Evolutionary conservation across 441 rosid species (phyloP), one percentile per base, ranked within the genome.

Genomic region (Brassica balearica): DNA sequence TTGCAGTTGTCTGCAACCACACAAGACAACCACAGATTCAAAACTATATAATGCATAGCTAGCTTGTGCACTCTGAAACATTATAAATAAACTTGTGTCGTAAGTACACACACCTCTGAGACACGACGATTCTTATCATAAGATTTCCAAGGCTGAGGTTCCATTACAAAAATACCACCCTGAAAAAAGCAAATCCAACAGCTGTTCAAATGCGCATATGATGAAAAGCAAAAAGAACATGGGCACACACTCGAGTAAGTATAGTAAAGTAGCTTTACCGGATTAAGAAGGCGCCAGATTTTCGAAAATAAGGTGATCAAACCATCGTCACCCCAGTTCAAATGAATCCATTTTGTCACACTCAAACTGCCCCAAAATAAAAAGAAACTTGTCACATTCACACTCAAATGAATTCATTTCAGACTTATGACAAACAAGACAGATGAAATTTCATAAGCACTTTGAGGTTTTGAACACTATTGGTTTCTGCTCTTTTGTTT

Each of bases 91-190:
- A 22, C 22, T 41, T 41, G 48, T 41, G 48, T 41, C 11, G 10
- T 41, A 10, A 41, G 64, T 25, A 43, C 11, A 43, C 81, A 7
- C 80, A 93, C 99, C 98, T 91, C 90, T 3, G 99, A 89, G 58
- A 87, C 98, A 51, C 64, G 85, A 27, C 84, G 95, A 23, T 93
- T 96, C 72, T 84, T 89, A 84, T 86, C 93, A 87, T 96, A 96
- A 67, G 99, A 96, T 69, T 84, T 82, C 99, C 97, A 96, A 55
- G 99, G 97, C 83, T 96, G 99, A 83, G 98, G 97, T 86, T 96
- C 98, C 91, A 96, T 77, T 36, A 96, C 79, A 36, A 96, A 85
- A 65, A 86, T 81, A 73, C 99, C 99, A 83, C 99, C 98, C 98
- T 96, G 88, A 72, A 66, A 77, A 77, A 76, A 75, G 53, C 82